These are phyloP conservation scores for Schizothecium vesticola DNA, from an alignment of 495 filamentous ascomycete genomes.

Conservation along the genomic window DNA sequence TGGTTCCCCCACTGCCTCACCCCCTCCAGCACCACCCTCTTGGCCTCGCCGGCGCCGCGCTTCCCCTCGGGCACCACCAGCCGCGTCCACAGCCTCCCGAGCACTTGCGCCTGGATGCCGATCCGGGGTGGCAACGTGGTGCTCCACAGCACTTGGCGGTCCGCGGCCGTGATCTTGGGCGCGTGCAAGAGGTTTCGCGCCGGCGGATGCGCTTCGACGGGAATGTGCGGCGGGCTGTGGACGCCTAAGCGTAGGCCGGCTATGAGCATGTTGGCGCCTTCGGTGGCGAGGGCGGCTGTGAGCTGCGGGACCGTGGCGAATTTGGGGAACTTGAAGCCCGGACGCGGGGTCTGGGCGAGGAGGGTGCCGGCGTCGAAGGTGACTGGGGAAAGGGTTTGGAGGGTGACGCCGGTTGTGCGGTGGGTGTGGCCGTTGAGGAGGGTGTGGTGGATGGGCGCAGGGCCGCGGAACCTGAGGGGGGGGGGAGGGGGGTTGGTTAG, in stretches of 20 bases:
- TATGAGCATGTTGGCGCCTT: slow-evolving; percentile 59
- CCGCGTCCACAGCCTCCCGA: neutral
- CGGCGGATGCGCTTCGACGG: slow-evolving; percentile 9
- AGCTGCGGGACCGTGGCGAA: slow-evolving; percentile 17
- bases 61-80: neutral
- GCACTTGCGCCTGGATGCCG: neutral
- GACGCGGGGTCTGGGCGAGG: slow-evolving; percentile 53
- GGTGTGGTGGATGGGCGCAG: slow-evolving; percentile 73
- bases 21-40: neutral
- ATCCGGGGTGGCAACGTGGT: neutral
- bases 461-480: slow-evolving; percentile 57
- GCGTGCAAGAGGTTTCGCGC: neutral
- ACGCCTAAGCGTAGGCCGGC: slow-evolving; percentile 50
- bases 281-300: slow-evolving; percentile 37
- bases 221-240: slow-evolving; percentile 58
- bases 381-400: slow-evolving; percentile 76
- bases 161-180: neutral
- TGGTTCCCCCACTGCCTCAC: no score
- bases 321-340: slow-evolving; percentile 22
- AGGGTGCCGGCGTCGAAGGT: slow-evolving; percentile 74
- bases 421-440: slow-evolving; percentile 50
- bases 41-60: neutral
- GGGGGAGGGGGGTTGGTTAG: no score
- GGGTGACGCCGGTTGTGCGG: slow-evolving; percentile 58
- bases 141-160: neutral